Conservation (phyloP, 2,329 filamentous ascomycete species). For the Curvularia lunata region DNA sequence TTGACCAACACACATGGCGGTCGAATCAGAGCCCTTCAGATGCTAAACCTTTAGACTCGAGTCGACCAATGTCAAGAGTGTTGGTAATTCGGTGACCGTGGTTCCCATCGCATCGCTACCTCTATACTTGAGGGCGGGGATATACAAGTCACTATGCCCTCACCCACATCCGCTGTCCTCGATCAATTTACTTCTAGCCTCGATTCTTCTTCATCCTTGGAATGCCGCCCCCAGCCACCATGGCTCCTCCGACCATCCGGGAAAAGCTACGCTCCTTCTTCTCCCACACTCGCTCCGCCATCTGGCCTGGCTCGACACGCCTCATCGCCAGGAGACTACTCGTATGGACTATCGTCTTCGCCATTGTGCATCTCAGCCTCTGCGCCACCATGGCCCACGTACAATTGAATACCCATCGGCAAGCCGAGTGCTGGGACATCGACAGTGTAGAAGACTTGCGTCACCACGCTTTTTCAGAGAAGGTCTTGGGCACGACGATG, state of each 20-base stretch:
- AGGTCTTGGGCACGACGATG: not conserved
- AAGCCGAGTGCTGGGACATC: slow-evolving; percentile 3
- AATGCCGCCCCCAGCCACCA: slow-evolving; percentile 2
- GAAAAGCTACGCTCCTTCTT: slow-evolving; percentile 2
- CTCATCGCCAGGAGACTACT: not conserved
- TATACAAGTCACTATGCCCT: not conserved
- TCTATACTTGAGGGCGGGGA: not conserved
- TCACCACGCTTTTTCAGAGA: not conserved
- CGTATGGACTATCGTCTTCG: not conserved
- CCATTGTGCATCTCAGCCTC: slow-evolving; percentile 2
- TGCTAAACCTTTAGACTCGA: not conserved
- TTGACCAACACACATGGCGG: not conserved
- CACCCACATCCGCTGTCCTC: not conserved
- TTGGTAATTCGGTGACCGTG: not conserved
- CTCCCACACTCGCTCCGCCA: slow-evolving; percentile 3
- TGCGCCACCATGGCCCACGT: slow-evolving; percentile 4
- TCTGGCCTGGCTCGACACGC: slow-evolving; percentile 10
- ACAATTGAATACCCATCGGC: not conserved
- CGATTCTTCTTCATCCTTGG: not conserved
- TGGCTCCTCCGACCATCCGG: slow-evolving; percentile 2
- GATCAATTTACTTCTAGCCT: not conserved
- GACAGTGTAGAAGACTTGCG: not conserved
- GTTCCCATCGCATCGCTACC: slow-evolving; percentile 10
- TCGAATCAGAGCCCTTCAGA: not conserved
- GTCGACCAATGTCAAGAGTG: not conserved